A percentile compares a stretch with the other conserved stretches of the same genome.
phyloP scores from a whole-genome alignment of 139 green algal species.

The Chlamydomonas sphaeroides region DNA sequence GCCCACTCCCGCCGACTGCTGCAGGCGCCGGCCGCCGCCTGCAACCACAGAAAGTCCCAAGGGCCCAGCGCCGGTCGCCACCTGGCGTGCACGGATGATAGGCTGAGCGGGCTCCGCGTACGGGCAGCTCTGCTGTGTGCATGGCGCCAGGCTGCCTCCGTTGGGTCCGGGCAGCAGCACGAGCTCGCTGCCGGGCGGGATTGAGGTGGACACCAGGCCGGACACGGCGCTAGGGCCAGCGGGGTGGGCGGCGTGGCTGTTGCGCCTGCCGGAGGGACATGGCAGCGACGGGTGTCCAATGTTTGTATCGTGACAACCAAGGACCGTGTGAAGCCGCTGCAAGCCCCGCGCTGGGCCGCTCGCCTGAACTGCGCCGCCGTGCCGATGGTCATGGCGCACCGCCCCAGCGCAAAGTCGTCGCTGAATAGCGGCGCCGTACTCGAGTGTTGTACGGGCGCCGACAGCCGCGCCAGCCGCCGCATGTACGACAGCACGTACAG shows the following conservation, averaged over 20 bases:
- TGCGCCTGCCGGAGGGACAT: background rate
- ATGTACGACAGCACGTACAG: constrained; percentile 7
- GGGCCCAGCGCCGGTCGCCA: no score
- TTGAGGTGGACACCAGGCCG: background rate
- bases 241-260: constrained; percentile 5
- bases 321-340: background rate
- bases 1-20: no score
- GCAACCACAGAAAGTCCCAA: no score
- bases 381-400: constrained; percentile 1
- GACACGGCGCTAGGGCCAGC: background rate
- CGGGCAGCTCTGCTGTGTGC: background rate
- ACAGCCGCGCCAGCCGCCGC: background rate
- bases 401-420: constrained; percentile 8
- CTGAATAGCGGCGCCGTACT: background rate
- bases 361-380: constrained; percentile 19
- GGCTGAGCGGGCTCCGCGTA: background rate
- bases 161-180: background rate
- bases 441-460: background rate
- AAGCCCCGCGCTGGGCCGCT: background rate
- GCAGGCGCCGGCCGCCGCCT: no score
- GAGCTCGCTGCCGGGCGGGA: constrained; percentile 2
- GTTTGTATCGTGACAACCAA: no score
- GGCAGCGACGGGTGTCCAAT: no score
- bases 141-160: background rate
- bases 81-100: no score